Evolutionary conservation across 495 filamentous ascomycete genomes (phyloP), one percentile per base, ranked within the genome.

Genomic region (Thermothielavioides terrestris): DNA sequence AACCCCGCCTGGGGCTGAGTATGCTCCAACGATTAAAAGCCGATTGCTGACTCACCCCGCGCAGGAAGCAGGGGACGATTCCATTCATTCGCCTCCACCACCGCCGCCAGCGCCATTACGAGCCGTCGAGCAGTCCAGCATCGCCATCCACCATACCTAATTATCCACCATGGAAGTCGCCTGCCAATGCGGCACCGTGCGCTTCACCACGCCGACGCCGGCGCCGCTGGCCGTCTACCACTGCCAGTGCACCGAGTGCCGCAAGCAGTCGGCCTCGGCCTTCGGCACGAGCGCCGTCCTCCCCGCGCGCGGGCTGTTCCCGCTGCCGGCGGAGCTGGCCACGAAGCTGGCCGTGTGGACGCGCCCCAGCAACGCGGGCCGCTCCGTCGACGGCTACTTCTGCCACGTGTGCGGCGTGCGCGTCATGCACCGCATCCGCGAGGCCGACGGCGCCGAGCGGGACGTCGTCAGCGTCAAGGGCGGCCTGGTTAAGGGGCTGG

Each of bases 191-290:
- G 65, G 68, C 27, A 50, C 63, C 44, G 59, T 81, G 15, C 50
- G 61, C 20, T 78, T 82, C 55, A 54, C 61, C 10, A 73, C 74
- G 7, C 69, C 77, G 11, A 55, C 61, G 2, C 45, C 65, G 21
- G 36, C 57, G 11, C 74, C 73, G 0, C 57, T 75, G 9, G 53
- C 57, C 0, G 47, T 80, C 17, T 81, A 73, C 65, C 66, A 73
- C 62, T 82, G 80, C 60, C 79, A 82, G 63, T 83, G 79, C 66
- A 73, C 68, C 38, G 71, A 81, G 52, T 82, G 79, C 59, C 75
- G 68, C 36, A 76, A 75, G 60, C 77, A 82, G 59, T 75, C 76
- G 18, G 64, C 73, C 14, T 76, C 77, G 7, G 78, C 78, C 5
- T 80, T 76, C 53, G 78, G 80, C 28, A 77, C 75, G 14, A 74